These are phyloP conservation scores for Fusarium devonianum DNA, from an alignment of 2,329 filamentous ascomycete genomes.

Conservation along the genomic window DNA sequence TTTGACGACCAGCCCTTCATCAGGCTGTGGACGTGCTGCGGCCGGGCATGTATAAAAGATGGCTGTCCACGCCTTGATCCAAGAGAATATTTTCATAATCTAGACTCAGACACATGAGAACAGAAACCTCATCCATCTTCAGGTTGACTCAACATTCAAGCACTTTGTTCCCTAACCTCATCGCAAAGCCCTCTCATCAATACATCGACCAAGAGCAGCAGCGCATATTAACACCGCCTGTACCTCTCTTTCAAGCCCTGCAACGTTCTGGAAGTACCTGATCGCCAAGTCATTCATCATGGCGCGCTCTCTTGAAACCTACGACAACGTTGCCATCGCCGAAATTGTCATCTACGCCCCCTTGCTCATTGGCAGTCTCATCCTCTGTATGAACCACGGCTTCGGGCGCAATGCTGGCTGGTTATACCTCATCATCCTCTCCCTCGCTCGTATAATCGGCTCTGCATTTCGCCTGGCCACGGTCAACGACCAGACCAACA, in stretches of 20 bases:
- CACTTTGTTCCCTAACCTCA: no score
- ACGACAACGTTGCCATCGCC: constrained; percentile 46
- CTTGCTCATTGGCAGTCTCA: constrained; percentile 41
- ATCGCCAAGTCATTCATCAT: constrained; percentile 16
- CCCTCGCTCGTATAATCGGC: constrained; percentile 64
- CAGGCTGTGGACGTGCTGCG: not conserved
- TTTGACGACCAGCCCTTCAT: constrained; percentile 3
- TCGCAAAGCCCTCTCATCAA: no score
- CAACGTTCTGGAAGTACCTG: no score
- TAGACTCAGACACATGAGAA: not conserved
- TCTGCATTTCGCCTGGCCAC: constrained; percentile 54
- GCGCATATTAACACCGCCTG: no score
- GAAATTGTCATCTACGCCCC: constrained; percentile 43
- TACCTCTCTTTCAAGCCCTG: no score
- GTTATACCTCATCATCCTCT: constrained; percentile 65
- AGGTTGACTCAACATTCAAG: not conserved
- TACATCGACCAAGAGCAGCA: no score
- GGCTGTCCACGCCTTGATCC: not conserved
- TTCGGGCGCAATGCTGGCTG: constrained; percentile 67
- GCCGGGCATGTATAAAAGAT: constrained; percentile 24
- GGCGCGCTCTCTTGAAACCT: constrained; percentile 37
- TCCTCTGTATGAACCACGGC: constrained; percentile 58
- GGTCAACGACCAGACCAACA: constrained; percentile 59
- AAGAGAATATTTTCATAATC: not conserved
- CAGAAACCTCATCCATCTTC: not conserved